These are phyloP conservation scores for Tuber brumale DNA, from an alignment of 495 filamentous ascomycete species.

Conservation along the genomic window DNA sequence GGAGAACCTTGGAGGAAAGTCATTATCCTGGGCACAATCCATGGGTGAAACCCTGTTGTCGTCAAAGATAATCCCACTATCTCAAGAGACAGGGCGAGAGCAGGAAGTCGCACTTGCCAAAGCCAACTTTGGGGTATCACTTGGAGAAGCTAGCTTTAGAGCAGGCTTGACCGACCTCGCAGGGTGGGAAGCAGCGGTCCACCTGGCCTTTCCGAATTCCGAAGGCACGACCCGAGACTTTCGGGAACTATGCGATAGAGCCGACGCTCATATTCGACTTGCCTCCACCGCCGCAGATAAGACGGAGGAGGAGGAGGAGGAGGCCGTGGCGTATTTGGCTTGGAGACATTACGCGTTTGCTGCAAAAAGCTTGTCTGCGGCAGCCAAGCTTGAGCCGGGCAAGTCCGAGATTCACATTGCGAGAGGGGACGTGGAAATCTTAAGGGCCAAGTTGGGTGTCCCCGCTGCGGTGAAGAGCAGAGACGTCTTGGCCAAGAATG, in stretches of 20 bases:
- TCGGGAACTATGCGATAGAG: conserved; percentile 52
- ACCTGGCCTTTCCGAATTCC: conserved; percentile 46
- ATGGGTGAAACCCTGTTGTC: conserved; percentile 16
- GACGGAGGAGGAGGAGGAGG: conserved; percentile 48
- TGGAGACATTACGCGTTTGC: conserved; percentile 38
- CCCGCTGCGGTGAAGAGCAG: conserved; percentile 48
- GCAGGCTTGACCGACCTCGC: conserved; percentile 45
- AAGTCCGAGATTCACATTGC: conserved; percentile 56
- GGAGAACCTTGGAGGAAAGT: conserved; percentile 13
- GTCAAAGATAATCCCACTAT: conserved; percentile 21
- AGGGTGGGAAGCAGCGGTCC: conserved; percentile 51
- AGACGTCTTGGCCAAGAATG: conserved; percentile 53
- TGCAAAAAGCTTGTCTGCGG: conserved; percentile 46
- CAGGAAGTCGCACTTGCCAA: conserved; percentile 49
- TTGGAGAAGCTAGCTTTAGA: conserved; percentile 54
- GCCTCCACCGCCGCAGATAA: conserved; percentile 41
- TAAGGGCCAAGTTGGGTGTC: conserved; percentile 49
- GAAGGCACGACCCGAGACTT: conserved; percentile 46
- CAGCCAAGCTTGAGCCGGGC: conserved; percentile 49
- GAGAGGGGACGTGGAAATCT: conserved; percentile 58
- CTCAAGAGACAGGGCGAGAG: conserved; percentile 22
- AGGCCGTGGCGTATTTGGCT: conserved; percentile 46
- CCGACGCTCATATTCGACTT: conserved; percentile 55
- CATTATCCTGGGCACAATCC: conserved; percentile 20
- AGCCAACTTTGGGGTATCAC: conserved; percentile 51